Percentiles rank a stretch among this genome's conserved stretches.
These are phyloP conservation scores for Tetrapyrgos nigripes DNA, from an alignment of 1,284 basidiomycete genomes.

Conservation along the genomic window DNA sequence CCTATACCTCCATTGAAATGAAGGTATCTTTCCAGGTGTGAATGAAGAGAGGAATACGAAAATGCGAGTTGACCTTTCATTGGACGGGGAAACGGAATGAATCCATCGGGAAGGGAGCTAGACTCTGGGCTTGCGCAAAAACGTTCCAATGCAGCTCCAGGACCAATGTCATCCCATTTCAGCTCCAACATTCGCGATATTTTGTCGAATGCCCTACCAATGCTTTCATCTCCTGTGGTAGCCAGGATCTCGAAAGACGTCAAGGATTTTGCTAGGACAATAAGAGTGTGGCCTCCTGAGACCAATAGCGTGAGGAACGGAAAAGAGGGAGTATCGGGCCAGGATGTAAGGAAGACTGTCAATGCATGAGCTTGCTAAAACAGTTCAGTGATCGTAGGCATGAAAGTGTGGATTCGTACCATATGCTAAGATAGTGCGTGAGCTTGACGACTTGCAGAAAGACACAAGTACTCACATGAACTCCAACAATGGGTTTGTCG, in stretches of 20 bases:
- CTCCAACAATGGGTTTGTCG: conserved; percentile 83
- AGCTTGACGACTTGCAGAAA: no score
- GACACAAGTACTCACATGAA: conserved; percentile 53
- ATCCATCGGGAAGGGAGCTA: conserved; percentile 31
- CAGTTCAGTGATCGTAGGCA: conserved; percentile 1
- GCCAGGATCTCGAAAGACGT: conserved; percentile 75
- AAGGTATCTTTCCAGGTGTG: conserved; percentile 64
- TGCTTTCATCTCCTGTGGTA: conserved; percentile 77
- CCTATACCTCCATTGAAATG: conserved; percentile 42
- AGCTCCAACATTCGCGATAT: conserved; percentile 74
- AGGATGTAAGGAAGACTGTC: conserved; percentile 78
- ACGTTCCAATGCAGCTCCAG: conserved; percentile 80
- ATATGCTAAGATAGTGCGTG: conserved; percentile 60
- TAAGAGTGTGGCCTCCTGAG: conserved; percentile 91
- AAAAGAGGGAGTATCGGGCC: conserved; percentile 61
- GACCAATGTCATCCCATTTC: conserved; percentile 64
- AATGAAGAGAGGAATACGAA: conserved; percentile 80
- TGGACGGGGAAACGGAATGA: conserved; percentile 57
- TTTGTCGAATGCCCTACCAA: conserved; percentile 85
- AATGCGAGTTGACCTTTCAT: conserved; percentile 68
- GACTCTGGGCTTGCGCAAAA: conserved; percentile 54
- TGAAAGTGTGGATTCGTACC: conserved; percentile 53
- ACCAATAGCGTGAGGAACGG: conserved; percentile 90
- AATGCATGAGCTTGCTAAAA: conserved; percentile 93
- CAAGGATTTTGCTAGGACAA: conserved; percentile 73